Percentiles rank a stretch among this genome's conserved stretches.
Evolutionary conservation across 2,329 filamentous ascomycete genomes (phyloP).

Genomic region (Rhytidhysteron rufulum): DNA sequence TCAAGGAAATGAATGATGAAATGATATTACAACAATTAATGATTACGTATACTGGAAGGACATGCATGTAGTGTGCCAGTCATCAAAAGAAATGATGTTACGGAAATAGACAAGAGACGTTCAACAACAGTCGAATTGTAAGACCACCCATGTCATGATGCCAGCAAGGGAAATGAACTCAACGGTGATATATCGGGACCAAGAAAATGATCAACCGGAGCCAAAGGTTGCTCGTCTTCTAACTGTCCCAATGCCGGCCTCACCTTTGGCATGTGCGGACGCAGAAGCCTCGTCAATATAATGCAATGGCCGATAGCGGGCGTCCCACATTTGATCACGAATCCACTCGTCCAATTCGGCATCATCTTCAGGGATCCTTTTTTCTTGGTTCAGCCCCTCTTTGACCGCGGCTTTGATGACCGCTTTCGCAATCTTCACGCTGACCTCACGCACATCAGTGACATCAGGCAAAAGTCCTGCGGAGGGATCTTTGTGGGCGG

Average conservation of each 20-base stretch:
- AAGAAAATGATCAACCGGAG: neutral
- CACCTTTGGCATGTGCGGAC: conserved; percentile 56
- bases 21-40: too few relatives aligned
- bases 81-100: too few relatives aligned
- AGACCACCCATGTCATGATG: neutral
- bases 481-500: conserved; percentile 62
- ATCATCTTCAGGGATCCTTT: conserved; percentile 59
- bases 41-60: too few relatives aligned
- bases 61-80: too few relatives aligned
- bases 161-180: neutral
- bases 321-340: conserved; percentile 74
- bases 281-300: conserved; percentile 52
- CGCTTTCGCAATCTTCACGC: conserved; percentile 69
- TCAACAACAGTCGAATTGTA: neutral
- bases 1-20: too few relatives aligned
- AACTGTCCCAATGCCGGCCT: conserved; percentile 47
- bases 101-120: too few relatives aligned
- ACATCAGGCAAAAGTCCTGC: conserved; percentile 71
- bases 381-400: conserved; percentile 63
- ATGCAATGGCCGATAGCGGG: conserved; percentile 62
- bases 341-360: conserved; percentile 67
- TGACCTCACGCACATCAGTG: conserved; percentile 68
- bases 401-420: conserved; percentile 70
- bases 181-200: neutral
- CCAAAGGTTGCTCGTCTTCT: conserved; percentile 2